Base-by-base conservation (phyloP, 768 basidiomycete species). In the Podaxis sp. region DNA sequence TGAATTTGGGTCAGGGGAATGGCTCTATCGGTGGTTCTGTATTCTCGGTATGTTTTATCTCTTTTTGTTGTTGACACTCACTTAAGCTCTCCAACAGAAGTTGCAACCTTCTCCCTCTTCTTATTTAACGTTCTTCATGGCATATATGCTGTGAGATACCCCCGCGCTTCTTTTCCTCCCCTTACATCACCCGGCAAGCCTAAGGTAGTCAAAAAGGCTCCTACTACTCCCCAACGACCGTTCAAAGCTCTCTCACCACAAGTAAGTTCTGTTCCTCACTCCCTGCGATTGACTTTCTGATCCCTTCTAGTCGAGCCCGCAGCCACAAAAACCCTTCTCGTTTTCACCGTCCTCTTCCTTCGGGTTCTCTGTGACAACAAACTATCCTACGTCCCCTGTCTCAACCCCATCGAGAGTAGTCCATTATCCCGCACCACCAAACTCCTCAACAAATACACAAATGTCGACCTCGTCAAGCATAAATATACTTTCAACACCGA, bases 281-380 rank as follows among this genome's bases (percentile, higher is more conserved):
- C 49, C 8, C 9, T 33, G 44, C 22, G 44, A 38, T 51, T 56
- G 33, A 33, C 4, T 26, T 44, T 15, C 15, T 38, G 48, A 48
- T n/a, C 40, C 26, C 28, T 11, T n/a, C 44, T 61, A 80, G 79
- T 72, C 77, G 28, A 79, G 76, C 49, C 78, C 80, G 5, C 77
- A 79, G 63, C 70, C 71, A 0, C 80, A 82, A 68, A 80, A 76
- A 65, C 72, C 80, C 0, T 82, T 82, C 61, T 71, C 77, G 2
- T 75, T 77, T 58, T 76, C 77, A 2, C 74, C 76, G 1, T 73
- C 76, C 2, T 68, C 74, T 19, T 75, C 77, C 9, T 70, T 77
- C 54, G 68, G 71, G 28, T 70, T 68, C 0, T 68, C 74, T 42
- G 64, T 71, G 38, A 39, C 64, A 11, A 65, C 67, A 11, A 65